Percentiles rank a stretch among this genome's conserved stretches.
phyloP scores from a whole-genome alignment of 2,329 filamentous ascomycete species.

The Monascus ruber region DNA sequence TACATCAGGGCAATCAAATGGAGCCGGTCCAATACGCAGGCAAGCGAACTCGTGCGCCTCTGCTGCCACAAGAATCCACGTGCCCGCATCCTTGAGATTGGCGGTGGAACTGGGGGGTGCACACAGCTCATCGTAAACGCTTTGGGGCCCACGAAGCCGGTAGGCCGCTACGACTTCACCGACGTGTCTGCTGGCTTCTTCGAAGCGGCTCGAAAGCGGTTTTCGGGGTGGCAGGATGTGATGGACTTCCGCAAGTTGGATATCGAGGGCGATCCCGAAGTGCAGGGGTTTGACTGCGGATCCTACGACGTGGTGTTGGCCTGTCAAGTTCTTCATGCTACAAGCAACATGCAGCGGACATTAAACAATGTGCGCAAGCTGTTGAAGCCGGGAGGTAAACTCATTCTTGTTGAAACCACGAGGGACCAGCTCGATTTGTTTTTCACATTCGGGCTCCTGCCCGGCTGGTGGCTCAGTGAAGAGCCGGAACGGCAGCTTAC shows the following conservation, averaged over 20 bases:
- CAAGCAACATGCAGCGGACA: slow-evolving; percentile 4
- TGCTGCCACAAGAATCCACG: slow-evolving; percentile 8
- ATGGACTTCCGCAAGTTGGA: not conserved
- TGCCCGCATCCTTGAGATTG: slow-evolving; percentile 21
- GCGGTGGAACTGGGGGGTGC: slow-evolving; percentile 20
- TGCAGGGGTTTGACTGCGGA: slow-evolving; percentile 1
- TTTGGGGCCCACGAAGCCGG: slow-evolving; percentile 1
- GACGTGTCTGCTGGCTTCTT: slow-evolving; percentile 36
- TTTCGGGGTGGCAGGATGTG: slow-evolving; percentile 4
- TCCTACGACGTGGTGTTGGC: slow-evolving; percentile 10
- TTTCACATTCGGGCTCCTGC: slow-evolving; percentile 9
- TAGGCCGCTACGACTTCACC: slow-evolving; percentile 30
- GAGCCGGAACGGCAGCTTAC: slow-evolving; percentile 1
- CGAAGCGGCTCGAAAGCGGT: slow-evolving; percentile 6
- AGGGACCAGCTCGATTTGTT: slow-evolving; percentile 6
- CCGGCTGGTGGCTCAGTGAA: slow-evolving; percentile 16
- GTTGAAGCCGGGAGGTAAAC: slow-evolving; percentile 3
- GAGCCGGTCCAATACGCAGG: not conserved
- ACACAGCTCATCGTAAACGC: slow-evolving; percentile 8
- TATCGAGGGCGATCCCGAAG: slow-evolving; percentile 1
- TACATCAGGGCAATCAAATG: not conserved
- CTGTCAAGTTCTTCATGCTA: too few relatives aligned
- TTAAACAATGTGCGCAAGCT: slow-evolving; percentile 8
- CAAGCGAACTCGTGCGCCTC: not conserved
- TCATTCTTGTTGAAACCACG: not conserved